Evolutionary conservation across 1,139 yeast genomes (phyloP), one percentile per base, ranked within the genome.

Genomic region (Debaryomycetaceae sp.): DNA sequence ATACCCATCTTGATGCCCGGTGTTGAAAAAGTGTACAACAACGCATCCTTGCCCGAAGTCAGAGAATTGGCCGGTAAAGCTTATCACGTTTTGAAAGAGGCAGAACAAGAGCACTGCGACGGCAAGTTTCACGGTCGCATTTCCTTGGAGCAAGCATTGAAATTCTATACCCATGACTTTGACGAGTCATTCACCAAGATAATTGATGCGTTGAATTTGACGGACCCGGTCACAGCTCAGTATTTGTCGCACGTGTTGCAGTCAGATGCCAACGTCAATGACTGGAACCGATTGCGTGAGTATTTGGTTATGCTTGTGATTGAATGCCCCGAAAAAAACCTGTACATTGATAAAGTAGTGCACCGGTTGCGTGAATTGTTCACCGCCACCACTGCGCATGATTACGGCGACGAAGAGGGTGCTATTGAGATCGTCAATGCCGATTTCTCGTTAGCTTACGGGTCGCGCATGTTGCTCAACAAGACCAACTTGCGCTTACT

Each of bases 41-140:
- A 90, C 32, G 97, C 97, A 23, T 80, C 97, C 7, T 68, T 83
- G 49, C 98, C 98, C 23, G 98, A 90, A 58, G 97, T 90, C 30
- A 80, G 98, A 68, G 93, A 81, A 42, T 67, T 90, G 47, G 97
- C 96, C 23, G 68, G 67, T 26, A 90, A 85, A 58, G 97, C 98
- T 2, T 64, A 79, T 35, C 53, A 60, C 19, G 97, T 87, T 24
- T 65, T 90, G 47, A 72, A 75, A 47, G 92, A 79, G 36, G 97
- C 95, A 38, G 82, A 79, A 43, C 67, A 62, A 36, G 78, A 71
- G 45, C 70, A 68, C 31, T 53, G 68, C 26, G 81, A 76, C 43
- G 83, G 82, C 36, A 68, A 68, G 40, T 79, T 79, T 64, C 87
- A 80, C 44, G 90, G 92, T 31, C 72, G 86, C 55, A 66, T 83